Conservation (phyloP, 257 asterid species). For the Cruciata laevipes region DNA sequence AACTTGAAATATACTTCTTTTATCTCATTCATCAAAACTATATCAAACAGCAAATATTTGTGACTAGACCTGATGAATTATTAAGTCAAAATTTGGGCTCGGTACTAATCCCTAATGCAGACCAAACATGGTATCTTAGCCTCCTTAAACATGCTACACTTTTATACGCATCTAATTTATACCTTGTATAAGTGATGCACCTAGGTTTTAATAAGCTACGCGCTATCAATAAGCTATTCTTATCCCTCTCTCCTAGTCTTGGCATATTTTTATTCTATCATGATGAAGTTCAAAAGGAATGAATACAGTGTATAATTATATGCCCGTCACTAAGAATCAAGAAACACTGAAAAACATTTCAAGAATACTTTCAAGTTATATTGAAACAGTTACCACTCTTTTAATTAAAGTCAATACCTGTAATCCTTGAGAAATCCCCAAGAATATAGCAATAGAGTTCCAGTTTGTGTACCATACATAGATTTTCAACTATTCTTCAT, state of each 20-base stretch:
- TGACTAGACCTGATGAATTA: background rate
- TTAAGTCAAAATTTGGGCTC: background rate
- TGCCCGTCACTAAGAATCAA: background rate
- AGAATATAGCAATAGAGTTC: constrained; percentile 70
- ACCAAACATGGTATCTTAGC: background rate
- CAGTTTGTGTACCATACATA: constrained; percentile 72
- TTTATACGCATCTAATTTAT: background rate
- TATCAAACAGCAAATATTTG: background rate
- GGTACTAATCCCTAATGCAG: background rate
- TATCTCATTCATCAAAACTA: background rate
- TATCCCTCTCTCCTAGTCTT: background rate
- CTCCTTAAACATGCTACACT: too few relatives aligned
- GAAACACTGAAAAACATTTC: background rate
- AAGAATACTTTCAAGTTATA: too few relatives aligned
- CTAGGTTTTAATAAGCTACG: too few relatives aligned
- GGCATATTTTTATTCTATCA: too few relatives aligned
- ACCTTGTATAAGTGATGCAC: background rate
- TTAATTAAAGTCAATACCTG: constrained; percentile 39
- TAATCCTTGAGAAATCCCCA: constrained; percentile 97
- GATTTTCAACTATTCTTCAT: constrained; percentile 95
- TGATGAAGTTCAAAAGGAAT: too few relatives aligned
- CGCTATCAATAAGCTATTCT: background rate
- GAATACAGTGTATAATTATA: too few relatives aligned
- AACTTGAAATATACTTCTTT: background rate
- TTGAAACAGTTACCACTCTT: background rate